phyloP scores from a whole-genome alignment of 805 yeast genomes.

The Suhomyces sp. region DNA sequence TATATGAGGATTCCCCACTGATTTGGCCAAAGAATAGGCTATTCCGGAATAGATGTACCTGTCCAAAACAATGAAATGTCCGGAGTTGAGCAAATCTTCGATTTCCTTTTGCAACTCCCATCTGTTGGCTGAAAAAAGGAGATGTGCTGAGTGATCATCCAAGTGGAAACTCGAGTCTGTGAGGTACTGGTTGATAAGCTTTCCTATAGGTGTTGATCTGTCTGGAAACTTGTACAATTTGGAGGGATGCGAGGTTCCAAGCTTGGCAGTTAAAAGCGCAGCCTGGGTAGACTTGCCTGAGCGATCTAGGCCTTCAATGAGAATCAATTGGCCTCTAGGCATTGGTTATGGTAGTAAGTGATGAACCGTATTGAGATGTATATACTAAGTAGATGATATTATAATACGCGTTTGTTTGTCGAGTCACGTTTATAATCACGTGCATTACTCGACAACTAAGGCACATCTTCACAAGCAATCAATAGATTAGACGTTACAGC shows the following conservation, averaged over 20 bases:
- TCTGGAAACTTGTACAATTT: constrained; percentile 81
- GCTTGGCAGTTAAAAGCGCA: constrained; percentile 27
- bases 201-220: constrained; percentile 78
- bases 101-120: constrained; percentile 76
- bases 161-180: constrained; percentile 48
- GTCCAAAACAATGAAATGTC: constrained; percentile 69
- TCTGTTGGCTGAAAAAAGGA: constrained; percentile 87
- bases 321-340: constrained; percentile 68
- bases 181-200: constrained; percentile 71
- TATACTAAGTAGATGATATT: too few species aligned
- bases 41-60: constrained; percentile 91
- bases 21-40: constrained; percentile 86
- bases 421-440: too few species aligned
- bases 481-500: too few species aligned
- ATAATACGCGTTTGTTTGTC: too few species aligned
- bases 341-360: too few species aligned
- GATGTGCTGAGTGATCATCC: constrained; percentile 80
- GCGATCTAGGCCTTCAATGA: constrained; percentile 91
- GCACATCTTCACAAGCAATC: too few species aligned
- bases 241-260: constrained; percentile 13
- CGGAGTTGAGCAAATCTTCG: constrained; percentile 43
- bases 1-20: constrained; percentile 4
- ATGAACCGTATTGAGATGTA: too few species aligned
- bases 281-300: constrained; percentile 92
- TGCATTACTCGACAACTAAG: too few species aligned